Conservation (phyloP, 139 green algal genomes). For the Gonium pectorale region DNA sequence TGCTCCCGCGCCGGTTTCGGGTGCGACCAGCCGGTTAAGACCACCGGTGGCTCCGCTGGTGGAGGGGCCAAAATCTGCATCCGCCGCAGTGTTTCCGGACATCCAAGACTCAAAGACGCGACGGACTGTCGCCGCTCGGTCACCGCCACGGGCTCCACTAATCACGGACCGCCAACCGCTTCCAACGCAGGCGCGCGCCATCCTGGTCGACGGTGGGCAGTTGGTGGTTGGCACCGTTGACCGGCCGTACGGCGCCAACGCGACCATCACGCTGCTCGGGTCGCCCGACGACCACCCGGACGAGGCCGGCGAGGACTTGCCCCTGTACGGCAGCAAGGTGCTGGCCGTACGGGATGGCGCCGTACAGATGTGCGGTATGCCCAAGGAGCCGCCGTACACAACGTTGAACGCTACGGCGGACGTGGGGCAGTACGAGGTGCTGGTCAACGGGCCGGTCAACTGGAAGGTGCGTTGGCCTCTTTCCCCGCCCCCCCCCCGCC, state of each 20-base stretch:
- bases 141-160: too few relatives aligned
- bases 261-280: constrained; percentile 61
- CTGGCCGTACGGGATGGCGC: constrained; percentile 58
- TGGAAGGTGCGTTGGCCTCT: not conserved
- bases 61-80: too few relatives aligned
- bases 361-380: constrained; percentile 56
- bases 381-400: constrained; percentile 56
- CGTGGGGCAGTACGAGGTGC: constrained; percentile 5
- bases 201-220: constrained; percentile 50
- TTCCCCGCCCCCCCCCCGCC: too few relatives aligned
- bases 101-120: too few relatives aligned
- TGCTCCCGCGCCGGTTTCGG: too few relatives aligned
- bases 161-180: not conserved
- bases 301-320: constrained; percentile 57
- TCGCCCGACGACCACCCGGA: constrained; percentile 5
- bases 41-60: too few relatives aligned
- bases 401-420: constrained; percentile 46
- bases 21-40: too few relatives aligned
- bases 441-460: constrained; percentile 29
- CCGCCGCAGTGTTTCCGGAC: too few relatives aligned
- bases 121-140: too few relatives aligned
- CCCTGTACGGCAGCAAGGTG: constrained; percentile 67
- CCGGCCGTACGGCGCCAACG: constrained; percentile 34
- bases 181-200: constrained; percentile 41
- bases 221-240: constrained; percentile 21